These are phyloP conservation scores for Drosera spatulata DNA, from an alignment of 179 eudicot species.

Conservation along the genomic window DNA sequence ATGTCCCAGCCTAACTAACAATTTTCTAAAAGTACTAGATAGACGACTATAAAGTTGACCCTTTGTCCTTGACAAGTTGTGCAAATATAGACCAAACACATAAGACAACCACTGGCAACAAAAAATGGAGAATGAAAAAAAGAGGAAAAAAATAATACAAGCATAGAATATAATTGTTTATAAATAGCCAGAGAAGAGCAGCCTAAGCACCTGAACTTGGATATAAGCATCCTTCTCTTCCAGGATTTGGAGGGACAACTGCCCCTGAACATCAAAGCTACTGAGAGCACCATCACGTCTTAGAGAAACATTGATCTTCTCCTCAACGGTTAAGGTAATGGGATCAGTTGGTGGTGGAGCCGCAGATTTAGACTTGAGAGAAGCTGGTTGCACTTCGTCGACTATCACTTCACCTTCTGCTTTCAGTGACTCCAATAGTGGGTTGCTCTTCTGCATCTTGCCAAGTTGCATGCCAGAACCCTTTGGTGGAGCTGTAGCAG, in stretches of 20 bases:
- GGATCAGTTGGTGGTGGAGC: conserved; percentile 91
- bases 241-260: conserved; percentile 80
- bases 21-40: too few relatives aligned
- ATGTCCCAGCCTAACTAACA: too few relatives aligned
- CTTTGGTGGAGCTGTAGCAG: conserved; percentile 88
- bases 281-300: conserved; percentile 89
- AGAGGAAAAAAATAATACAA: background rate
- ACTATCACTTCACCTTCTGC: conserved; percentile 97
- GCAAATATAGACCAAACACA: too few relatives aligned
- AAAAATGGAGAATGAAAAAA: too few relatives aligned
- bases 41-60: too few relatives aligned
- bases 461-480: conserved; percentile 97
- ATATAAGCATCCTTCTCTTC: conserved; percentile 85
- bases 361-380: conserved; percentile 60
- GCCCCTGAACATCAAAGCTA: conserved; percentile 93
- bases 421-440: conserved; percentile 90
- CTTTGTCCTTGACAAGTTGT: too few relatives aligned
- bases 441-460: conserved; percentile 65
- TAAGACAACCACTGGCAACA: too few relatives aligned
- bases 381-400: conserved; percentile 75
- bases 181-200: background rate
- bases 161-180: too few relatives aligned
- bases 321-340: conserved; percentile 81
- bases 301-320: conserved; percentile 76
- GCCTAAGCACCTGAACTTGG: conserved; percentile 81